Evolutionary conservation across 2,329 filamentous ascomycete genomes (phyloP), one percentile per base, ranked within the genome.

Genomic region (Magnaporthiopsis incrustans): DNA sequence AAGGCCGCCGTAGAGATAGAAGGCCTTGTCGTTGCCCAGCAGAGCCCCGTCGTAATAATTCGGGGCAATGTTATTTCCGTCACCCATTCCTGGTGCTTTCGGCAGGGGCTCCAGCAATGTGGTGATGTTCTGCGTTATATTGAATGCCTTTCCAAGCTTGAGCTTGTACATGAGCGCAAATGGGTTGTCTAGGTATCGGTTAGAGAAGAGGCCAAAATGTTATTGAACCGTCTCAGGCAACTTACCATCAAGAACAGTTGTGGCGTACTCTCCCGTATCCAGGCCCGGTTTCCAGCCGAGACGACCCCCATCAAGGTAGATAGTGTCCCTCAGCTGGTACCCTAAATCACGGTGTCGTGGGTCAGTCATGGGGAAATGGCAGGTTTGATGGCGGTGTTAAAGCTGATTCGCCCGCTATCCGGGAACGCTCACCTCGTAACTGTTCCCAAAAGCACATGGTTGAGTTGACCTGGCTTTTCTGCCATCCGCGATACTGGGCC

Each of bases 261-360:
- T 2, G 22, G 64, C 65, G 27, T 67, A 66, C 7, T 69, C 66
- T 3, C 82, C 84, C 68, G 83, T 77, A 2, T 75, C 72, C 57
- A 83, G 67, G 10, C 80, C 80, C 4, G 78, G 77, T 57, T 73
- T 66, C 85, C 85, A 88, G 65, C 67, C 78, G 18, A 87, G 71
- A n/a, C 15, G 35, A 7, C 88, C 88, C 53, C 88, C 88, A 71
- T 90, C 87, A 27, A 90, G 72, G 70, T 88, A 90, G 22, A 89
- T 74, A 2, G 81, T 86, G 68, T 90, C 85, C 57, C 81, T 81
- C 50, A 89, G 74, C 3, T 86, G 74, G 26, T 53, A 35, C 18
- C 57, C 50, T 59, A 57, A 6, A 33, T 15, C 32, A 25, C 30
- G 15, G 18, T 11, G 57, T 11, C 22, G 15, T 53, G 4, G 14